phyloP scores from a whole-genome alignment of 108 stramenopile genomes.

The Nannochloropsis granulata region DNA sequence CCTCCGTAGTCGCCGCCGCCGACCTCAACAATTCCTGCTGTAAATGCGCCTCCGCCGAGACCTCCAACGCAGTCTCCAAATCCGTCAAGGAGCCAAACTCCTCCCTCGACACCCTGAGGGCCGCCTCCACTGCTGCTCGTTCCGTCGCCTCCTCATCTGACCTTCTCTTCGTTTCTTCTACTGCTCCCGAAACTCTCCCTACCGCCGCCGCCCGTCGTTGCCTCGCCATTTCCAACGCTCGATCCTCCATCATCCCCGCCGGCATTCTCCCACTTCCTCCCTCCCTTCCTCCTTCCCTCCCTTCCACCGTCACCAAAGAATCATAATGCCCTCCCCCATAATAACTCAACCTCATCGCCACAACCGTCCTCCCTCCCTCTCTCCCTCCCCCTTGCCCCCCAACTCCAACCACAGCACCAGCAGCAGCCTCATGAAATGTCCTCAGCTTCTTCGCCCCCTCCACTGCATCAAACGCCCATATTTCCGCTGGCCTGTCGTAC shows the following conservation, averaged over 20 bases:
- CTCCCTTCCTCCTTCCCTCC: not conserved
- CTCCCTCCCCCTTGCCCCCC: not conserved
- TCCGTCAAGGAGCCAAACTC: not conserved
- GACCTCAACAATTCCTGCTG: not conserved
- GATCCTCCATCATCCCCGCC: not conserved
- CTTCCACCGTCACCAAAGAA: slow-evolving; percentile 22
- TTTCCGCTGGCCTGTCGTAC: slow-evolving; percentile 76
- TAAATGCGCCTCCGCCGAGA: not conserved
- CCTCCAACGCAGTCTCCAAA: not conserved
- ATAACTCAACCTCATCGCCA: slow-evolving; percentile 41
- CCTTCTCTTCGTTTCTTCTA: not conserved
- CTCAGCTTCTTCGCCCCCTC: slow-evolving; percentile 34
- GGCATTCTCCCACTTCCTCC: not conserved
- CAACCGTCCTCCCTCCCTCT: not conserved
- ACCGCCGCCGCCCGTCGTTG: not conserved
- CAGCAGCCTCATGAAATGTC: slow-evolving; percentile 37
- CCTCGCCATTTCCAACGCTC: not conserved
- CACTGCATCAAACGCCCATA: slow-evolving; percentile 44
- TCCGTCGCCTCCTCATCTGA: not conserved
- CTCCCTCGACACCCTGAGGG: not conserved
- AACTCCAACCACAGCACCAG: not conserved
- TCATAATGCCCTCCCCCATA: slow-evolving; percentile 52
- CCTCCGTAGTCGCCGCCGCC: not conserved
- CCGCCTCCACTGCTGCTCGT: not conserved
- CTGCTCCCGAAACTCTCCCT: not conserved